Percentiles rank a stretch among this genome's conserved stretches.
phyloP scores from a whole-genome alignment of 179 eudicot genomes.

The Drosera spatulata region DNA sequence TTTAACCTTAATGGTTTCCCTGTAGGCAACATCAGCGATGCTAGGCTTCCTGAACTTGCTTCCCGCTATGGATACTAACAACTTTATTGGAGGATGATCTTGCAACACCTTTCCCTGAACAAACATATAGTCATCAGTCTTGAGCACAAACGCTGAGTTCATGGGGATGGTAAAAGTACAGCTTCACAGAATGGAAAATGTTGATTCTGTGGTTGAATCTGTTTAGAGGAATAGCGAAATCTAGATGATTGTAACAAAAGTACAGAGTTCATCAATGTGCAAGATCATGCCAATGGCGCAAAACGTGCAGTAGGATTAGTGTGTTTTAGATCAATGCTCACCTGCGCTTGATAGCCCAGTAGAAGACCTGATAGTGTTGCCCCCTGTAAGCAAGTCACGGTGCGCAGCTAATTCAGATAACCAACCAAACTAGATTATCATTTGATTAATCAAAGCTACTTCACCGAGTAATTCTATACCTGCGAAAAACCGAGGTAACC shows the following conservation, averaged over 20 bases:
- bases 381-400: slow-evolving; percentile 23
- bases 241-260: not conserved
- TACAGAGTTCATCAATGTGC: not conserved
- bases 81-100: slow-evolving; percentile 52
- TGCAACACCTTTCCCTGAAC: slow-evolving; percentile 47
- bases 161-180: not conserved
- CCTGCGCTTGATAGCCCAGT: slow-evolving; percentile 56
- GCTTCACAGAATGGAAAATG: not conserved
- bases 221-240: not conserved
- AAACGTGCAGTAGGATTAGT: not conserved
- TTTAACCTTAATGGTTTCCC: slow-evolving; percentile 44
- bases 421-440: too few relatives aligned
- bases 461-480: not conserved
- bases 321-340: not conserved
- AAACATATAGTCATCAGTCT: not conserved
- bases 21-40: slow-evolving; percentile 56
- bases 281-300: not conserved
- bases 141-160: not conserved
- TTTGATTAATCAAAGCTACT: not conserved
- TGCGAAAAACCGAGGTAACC: slow-evolving; percentile 91
- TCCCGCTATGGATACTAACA: slow-evolving; percentile 61
- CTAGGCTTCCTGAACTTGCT: slow-evolving; percentile 49
- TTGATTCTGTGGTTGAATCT: not conserved
- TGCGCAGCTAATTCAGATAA: not conserved
- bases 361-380: slow-evolving; percentile 58